phyloP scores from a whole-genome alignment of 176 grass and related monocot species.

The Oryza punctata region DNA sequence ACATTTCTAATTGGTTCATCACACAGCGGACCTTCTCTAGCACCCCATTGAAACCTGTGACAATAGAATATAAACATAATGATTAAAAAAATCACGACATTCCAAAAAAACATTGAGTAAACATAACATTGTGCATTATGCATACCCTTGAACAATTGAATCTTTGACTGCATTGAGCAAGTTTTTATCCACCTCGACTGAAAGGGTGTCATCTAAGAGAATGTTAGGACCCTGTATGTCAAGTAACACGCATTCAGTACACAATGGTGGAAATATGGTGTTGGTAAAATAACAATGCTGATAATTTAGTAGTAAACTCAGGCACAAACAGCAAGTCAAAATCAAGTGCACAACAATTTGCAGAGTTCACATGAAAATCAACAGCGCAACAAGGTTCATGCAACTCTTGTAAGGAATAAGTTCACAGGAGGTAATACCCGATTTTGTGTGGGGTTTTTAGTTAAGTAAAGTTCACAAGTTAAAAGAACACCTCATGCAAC shows the following conservation, averaged over 20 bases:
- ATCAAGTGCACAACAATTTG: background rate
- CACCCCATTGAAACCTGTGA: conserved; percentile 96
- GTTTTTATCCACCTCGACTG: conserved; percentile 94
- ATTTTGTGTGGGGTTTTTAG: background rate
- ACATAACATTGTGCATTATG: conserved; percentile 35
- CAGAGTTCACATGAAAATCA: background rate
- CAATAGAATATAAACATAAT: conserved; percentile 31
- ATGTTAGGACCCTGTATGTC: conserved; percentile 83
- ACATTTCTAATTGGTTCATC: conserved; percentile 98
- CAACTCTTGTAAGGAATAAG: conserved; percentile 4
- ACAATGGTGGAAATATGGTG: background rate
- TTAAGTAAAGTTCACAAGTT: background rate
- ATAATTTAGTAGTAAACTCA: conserved; percentile 14
- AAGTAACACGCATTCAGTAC: conserved; percentile 24
- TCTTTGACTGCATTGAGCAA: conserved; percentile 89
- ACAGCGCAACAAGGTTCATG: background rate
- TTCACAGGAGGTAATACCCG: background rate
- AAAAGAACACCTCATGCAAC: background rate
- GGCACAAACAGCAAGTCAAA: background rate
- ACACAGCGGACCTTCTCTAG: conserved; percentile 95
- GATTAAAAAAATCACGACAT: conserved; percentile 22
- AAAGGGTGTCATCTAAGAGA: conserved; percentile 90
- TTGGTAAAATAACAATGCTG: conserved; percentile 25
- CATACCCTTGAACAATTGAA: conserved; percentile 91
- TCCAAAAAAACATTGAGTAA: conserved; percentile 21